Base-by-base conservation (phyloP, 2,329 filamentous ascomycete species). In the Colletotrichum liaoningense region DNA sequence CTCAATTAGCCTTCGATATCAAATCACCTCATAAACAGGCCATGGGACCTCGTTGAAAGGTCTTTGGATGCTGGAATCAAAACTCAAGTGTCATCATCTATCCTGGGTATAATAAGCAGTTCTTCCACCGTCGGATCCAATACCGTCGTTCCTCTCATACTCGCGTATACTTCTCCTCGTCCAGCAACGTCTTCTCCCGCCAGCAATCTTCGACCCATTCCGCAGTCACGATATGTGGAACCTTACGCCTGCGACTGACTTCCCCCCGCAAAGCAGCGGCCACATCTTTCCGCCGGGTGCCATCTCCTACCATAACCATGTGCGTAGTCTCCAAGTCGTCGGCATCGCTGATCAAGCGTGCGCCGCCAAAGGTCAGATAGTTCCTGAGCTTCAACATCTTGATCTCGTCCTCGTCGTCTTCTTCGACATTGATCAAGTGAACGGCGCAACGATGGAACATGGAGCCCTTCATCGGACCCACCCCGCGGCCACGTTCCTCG, bases 121-220 rank as follows among this genome's bases (percentile, higher is more conserved):
- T 30, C 42, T 8, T 35, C 16, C 30, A 9, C 19, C 63, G 9
- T n/a, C 11, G 30, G 12, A 11, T 3, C 16, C 35, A 42, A 11
- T 12, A 16, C 2, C 24, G 58, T 55, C 22, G 49, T 52, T 56
- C 66, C 63, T 42, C 79, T 75, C 59, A 80, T 5, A 82, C 75
- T 4, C 76, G 75, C 8, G 78, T 80, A 77, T 88, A 91, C 54
- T 84, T 83, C 78, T 96, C 94, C 83, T 98, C 96, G 76, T 97
- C 94, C 59, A 98, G 81, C 74, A 93, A 79, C 1, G 95, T 97
- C 75, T 87, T 88, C 80, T 96, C 94, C 72, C 86, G 86, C 95
- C 95, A 98, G 78, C 94, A 94, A 65, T 93, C 91, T 63, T 92
- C 88, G 0, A 98, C 83, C 97, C 97, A 99, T 16, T 86, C 85